Evolutionary conservation across 495 filamentous ascomycete genomes (phyloP), one percentile per base, ranked within the genome.

Genomic region (Tetracladium setigerum): DNA sequence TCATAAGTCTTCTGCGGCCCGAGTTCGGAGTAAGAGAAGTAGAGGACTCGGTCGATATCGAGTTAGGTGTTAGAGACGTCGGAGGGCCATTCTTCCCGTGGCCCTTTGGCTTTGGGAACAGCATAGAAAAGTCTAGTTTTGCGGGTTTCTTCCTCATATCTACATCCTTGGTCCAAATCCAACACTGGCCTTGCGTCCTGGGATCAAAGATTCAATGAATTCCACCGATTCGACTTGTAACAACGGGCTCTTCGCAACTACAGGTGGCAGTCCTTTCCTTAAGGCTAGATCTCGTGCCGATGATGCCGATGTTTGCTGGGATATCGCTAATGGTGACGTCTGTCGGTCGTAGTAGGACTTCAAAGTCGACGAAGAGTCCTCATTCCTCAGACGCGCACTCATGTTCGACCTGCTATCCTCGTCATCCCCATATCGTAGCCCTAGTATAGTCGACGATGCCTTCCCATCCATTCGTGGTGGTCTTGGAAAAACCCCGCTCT

Each of bases 251-350:
- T 69, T 37, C 66, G 60, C 27, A 67, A 59, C 18, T 58, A 65
- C 57, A 15, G 64, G 53, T 6, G 72, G 70, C 5, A 72, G 60
- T 6, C 71, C 72, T 53, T 74, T 77, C 9, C 72, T 66, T 64
- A 77, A 74, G 31, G 72, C 70, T 14, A 56, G 19, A 40, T 59
- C 57, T 13, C 57, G 42, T 15, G 53, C 44, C n/a, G 57, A 59
- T 32, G 73, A 76, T 45, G 62, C 70, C 1, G 72, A 74, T 8
- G 73, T 77, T 52, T 78, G 74, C 46, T 75, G 72, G 6, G 73
- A 77, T 51, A 75, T 72, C 11, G 72, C 58, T 4, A 76, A 63
- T 27, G 74, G 73, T 24, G 69, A 60, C 41, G 71, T 73, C 15
- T 64, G 48, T 42, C 72, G 66, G 55, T 78, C 74, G 53, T 77